Conservation (phyloP, 2,329 filamentous ascomycete genomes). For the Calcarisporium arbuscula region DNA sequence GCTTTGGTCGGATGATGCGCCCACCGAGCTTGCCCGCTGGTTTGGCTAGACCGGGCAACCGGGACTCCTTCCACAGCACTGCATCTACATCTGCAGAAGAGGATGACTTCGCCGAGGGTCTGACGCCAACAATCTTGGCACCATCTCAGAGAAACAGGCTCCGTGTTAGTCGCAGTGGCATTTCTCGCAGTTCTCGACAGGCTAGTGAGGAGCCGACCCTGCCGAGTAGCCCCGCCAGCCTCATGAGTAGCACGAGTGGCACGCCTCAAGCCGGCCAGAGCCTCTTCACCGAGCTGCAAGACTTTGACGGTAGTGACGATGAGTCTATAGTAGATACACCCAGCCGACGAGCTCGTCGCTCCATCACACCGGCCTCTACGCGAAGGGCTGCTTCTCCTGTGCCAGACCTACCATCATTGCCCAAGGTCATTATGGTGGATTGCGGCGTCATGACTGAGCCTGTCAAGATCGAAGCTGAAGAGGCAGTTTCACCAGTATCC, state of each 20-base stretch:
- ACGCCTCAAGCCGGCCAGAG: constrained; percentile 61
- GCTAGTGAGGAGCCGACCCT: constrained; percentile 52
- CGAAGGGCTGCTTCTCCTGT: constrained; percentile 38
- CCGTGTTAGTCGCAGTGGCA: constrained; percentile 58
- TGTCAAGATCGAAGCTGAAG: constrained; percentile 29
- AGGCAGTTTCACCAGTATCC: constrained; percentile 5
- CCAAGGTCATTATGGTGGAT: constrained; percentile 52
- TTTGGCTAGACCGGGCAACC: constrained; percentile 39
- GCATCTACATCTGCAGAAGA: constrained; percentile 82
- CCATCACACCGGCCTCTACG: constrained; percentile 42
- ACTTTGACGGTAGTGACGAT: constrained; percentile 69
- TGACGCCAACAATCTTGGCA: constrained; percentile 56
- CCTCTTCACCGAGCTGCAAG: constrained; percentile 84
- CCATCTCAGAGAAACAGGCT: constrained; percentile 64
- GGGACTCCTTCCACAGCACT: constrained; percentile 74
- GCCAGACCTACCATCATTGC: constrained; percentile 42
- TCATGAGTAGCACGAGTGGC: constrained; percentile 40
- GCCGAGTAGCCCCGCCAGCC: constrained; percentile 56
- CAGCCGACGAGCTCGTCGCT: constrained; percentile 41
- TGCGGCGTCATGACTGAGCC: constrained; percentile 56
- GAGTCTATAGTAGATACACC: constrained; percentile 57
- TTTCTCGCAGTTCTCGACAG: constrained; percentile 53
- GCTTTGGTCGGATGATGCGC: constrained; percentile 34
- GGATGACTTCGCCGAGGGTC: constrained; percentile 47
- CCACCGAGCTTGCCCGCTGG: constrained; percentile 34